Conservation (phyloP, 768 basidiomycete genomes). For the Myochromella boudieri region DNA sequence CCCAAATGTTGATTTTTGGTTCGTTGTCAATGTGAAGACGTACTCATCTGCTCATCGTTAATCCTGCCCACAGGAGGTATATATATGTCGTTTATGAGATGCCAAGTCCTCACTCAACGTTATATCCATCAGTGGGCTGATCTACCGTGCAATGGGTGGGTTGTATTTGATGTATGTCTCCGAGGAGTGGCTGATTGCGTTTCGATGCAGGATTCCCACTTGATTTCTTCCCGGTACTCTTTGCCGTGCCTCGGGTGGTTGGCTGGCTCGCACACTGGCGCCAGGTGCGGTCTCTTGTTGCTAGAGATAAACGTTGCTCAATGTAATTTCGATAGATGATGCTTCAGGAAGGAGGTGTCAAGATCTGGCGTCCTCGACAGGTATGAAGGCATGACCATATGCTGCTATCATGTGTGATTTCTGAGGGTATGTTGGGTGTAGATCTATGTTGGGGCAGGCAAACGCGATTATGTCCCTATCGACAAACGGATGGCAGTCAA, state of each 20-base stretch:
- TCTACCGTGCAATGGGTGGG: conserved; percentile 89
- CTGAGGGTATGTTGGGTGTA: conserved; percentile 22
- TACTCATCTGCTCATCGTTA: conserved; percentile 11
- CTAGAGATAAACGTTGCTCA: conserved; percentile 4
- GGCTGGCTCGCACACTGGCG: conserved; percentile 95
- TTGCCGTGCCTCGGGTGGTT: conserved; percentile 89
- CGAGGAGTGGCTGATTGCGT: conserved; percentile 1
- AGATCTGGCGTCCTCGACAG: conserved; percentile 91
- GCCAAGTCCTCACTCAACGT: conserved; percentile 2
- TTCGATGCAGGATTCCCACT: conserved; percentile 73
- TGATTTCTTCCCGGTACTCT: conserved; percentile 93
- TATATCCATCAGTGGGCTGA: conserved; percentile 59
- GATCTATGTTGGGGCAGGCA: conserved; percentile 77
- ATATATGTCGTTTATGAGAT: conserved; percentile 11
- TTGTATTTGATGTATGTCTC: neutral
- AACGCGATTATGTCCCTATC: conserved; percentile 73
- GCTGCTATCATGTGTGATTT: neutral
- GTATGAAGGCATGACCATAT: conserved; percentile 33
- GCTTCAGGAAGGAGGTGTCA: conserved; percentile 85
- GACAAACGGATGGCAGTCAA: conserved; percentile 57
- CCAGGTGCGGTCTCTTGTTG: conserved; percentile 45
- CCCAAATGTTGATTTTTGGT: conserved; percentile 94
- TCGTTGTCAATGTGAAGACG: conserved; percentile 24
- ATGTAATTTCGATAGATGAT: conserved; percentile 64
- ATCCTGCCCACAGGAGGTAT: conserved; percentile 53